phyloP scores from a whole-genome alignment of 2,329 filamentous ascomycete genomes.

The Keithomyces neogunnii region DNA sequence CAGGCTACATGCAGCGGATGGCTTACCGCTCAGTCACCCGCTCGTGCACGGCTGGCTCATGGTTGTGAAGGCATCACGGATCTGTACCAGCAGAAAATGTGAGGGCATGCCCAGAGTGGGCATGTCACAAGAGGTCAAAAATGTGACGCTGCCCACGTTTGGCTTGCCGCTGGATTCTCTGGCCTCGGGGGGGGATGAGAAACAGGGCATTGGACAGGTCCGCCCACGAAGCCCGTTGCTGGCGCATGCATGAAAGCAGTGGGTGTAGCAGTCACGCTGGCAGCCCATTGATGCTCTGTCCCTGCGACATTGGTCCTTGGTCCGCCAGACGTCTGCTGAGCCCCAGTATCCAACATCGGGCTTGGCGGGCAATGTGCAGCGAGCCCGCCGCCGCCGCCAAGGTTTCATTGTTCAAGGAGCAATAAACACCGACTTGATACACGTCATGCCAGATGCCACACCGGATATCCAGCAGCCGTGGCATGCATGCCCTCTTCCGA shows the following conservation, averaged over 20 bases:
- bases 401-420: background rate
- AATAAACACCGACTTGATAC: too few species aligned
- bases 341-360: constrained; percentile 6
- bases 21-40: too few species aligned
- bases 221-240: constrained; percentile 5
- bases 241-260: constrained; percentile 5
- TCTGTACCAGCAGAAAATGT: constrained; percentile 3
- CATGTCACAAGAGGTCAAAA: constrained; percentile 17
- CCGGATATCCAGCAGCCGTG: too few species aligned
- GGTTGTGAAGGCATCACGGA: too few species aligned
- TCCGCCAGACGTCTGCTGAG: constrained; percentile 1
- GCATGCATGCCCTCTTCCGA: too few species aligned
- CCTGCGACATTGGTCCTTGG: too few species aligned
- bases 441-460: too few species aligned
- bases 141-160: constrained; percentile 21
- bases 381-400: constrained; percentile 7
- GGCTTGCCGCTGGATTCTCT: constrained; percentile 21
- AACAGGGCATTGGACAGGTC: constrained; percentile 14
- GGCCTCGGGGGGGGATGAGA: constrained; percentile 17
- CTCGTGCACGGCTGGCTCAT: too few species aligned
- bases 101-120: constrained; percentile 18
- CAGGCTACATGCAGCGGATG: too few species aligned
- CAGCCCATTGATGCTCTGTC: background rate
- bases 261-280: constrained; percentile 6
- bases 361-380: constrained; percentile 3